These are phyloP conservation scores for Xylariales sp. DNA, from an alignment of 2,329 filamentous ascomycete genomes.

Conservation along the genomic window DNA sequence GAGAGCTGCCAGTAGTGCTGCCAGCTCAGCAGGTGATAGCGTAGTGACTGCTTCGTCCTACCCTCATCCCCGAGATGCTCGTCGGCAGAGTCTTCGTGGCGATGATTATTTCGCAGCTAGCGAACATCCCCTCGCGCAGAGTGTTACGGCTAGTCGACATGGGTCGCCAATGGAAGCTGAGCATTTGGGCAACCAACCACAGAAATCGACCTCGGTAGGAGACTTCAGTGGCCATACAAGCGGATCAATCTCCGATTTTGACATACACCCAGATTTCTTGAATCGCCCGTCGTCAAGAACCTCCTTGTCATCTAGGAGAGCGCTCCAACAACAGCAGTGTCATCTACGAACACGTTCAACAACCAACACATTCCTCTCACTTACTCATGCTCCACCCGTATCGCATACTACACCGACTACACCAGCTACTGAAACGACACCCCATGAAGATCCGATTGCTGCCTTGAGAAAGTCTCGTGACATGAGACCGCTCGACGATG, in stretches of 20 bases:
- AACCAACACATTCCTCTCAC: slow-evolving; percentile 39
- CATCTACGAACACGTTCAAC: slow-evolving; percentile 42
- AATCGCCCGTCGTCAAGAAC: slow-evolving; percentile 26
- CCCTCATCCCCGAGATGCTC: slow-evolving; percentile 46
- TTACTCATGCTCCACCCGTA: slow-evolving; percentile 31
- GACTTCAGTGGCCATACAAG: slow-evolving; percentile 28
- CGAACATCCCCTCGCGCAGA: slow-evolving; percentile 73
- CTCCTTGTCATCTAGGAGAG: slow-evolving; percentile 23
- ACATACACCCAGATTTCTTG: slow-evolving; percentile 28
- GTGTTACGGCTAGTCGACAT: slow-evolving; percentile 66
- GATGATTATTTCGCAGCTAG: slow-evolving; percentile 52
- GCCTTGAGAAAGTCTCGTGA: slow-evolving; percentile 39
- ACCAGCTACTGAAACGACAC: slow-evolving; percentile 29
- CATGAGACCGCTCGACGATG: slow-evolving; percentile 36
- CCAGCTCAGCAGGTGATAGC: slow-evolving; percentile 58
- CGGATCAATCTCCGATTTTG: slow-evolving; percentile 31
- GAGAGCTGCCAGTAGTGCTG: slow-evolving; percentile 57
- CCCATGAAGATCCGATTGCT: slow-evolving; percentile 37
- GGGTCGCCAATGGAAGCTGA: slow-evolving; percentile 30
- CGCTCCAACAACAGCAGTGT: slow-evolving; percentile 26
- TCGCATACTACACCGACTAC: slow-evolving; percentile 31
- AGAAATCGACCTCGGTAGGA: slow-evolving; percentile 33
- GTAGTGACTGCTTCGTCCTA: slow-evolving; percentile 43
- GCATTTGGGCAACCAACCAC: slow-evolving; percentile 27
- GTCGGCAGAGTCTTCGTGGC: slow-evolving; percentile 49